Percentiles rank a stretch among this genome's conserved stretches.
phyloP scores from a whole-genome alignment of 2,329 filamentous ascomycete species.

The Bimuria novae-zelandiae region DNA sequence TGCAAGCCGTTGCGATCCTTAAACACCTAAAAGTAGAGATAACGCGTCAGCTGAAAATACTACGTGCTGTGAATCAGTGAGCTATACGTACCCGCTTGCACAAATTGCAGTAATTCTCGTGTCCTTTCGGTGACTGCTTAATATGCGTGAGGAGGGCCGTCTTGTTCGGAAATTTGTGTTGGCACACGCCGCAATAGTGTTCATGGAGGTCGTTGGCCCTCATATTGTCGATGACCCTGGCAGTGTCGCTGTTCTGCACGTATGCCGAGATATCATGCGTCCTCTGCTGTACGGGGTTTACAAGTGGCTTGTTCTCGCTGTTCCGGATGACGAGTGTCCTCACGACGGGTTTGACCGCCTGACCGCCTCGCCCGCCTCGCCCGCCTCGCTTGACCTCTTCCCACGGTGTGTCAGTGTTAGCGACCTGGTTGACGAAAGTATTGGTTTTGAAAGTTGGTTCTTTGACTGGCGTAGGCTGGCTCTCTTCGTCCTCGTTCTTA shows the following conservation, averaged over 20 bases:
- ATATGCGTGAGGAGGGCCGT: conserved; percentile 28
- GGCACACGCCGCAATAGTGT: conserved; percentile 43
- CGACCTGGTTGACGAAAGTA: conserved; percentile 30
- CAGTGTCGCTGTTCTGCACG: conserved; percentile 10
- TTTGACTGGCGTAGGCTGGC: not conserved
- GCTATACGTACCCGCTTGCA: conserved; percentile 28
- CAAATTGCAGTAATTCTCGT: conserved; percentile 42
- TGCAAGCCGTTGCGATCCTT: conserved; percentile 41
- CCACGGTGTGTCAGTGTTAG: conserved; percentile 30
- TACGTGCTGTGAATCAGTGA: not conserved
- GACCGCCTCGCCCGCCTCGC: conserved; percentile 18
- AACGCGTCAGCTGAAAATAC: not conserved
- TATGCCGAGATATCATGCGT: conserved; percentile 13
- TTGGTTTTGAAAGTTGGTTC: conserved; percentile 12
- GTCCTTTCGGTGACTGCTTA: conserved; percentile 26
- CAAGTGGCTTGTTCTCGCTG: conserved; percentile 5
- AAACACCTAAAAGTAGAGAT: conserved; percentile 24
- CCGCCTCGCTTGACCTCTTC: conserved; percentile 31
- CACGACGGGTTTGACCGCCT: not conserved
- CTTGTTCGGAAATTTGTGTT: conserved; percentile 28
- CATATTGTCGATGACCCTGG: conserved; percentile 22
- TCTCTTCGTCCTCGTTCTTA: conserved; percentile 17
- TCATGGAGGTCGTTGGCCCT: conserved; percentile 25
- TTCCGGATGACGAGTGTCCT: conserved; percentile 16
- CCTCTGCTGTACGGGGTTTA: not conserved